Evolutionary conservation across 805 yeast species (phyloP).

Genomic region (Pichia cephalocereana): DNA sequence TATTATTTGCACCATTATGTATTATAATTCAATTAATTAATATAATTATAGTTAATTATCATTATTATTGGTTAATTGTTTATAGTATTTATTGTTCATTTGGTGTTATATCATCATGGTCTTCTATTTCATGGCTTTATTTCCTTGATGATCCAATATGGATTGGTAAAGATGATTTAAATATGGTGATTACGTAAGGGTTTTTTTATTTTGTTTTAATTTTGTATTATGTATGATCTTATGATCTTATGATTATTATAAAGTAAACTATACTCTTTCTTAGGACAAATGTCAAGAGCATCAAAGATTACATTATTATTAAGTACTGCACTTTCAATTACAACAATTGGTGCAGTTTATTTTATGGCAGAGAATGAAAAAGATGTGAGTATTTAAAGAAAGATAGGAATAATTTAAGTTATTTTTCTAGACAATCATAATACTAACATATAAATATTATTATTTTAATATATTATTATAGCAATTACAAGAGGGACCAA

Average conservation of each 20-base stretch:
- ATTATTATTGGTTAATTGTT: constrained; percentile 58
- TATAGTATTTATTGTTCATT: constrained; percentile 79
- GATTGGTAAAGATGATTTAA: constrained; percentile 25
- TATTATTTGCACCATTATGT: constrained; percentile 61
- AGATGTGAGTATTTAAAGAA: constrained; percentile 44
- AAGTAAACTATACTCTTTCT: no score
- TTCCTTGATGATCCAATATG: constrained; percentile 73
- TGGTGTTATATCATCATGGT: constrained; percentile 83
- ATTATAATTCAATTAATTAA: constrained; percentile 36
- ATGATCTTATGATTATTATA: no score
- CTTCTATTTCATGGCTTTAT: constrained; percentile 81
- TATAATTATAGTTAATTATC: no score
- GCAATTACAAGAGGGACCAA: constrained; percentile 75
- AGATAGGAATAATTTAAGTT: no score
- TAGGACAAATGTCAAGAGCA: constrained; percentile 57
- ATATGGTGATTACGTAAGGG: background rate
- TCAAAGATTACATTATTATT: constrained; percentile 65
- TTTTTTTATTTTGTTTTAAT: no score
- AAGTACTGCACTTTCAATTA: constrained; percentile 45
- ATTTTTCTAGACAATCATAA: no score
- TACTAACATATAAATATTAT: background rate
- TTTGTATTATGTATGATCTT: no score
- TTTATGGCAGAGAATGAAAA: constrained; percentile 61
- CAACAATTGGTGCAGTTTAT: constrained; percentile 61
- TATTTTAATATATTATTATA: no score